Percentiles rank a stretch among this genome's conserved stretches.
phyloP scores from a whole-genome alignment of 176 grass and related monocot genomes.

The Musa itinerans region DNA sequence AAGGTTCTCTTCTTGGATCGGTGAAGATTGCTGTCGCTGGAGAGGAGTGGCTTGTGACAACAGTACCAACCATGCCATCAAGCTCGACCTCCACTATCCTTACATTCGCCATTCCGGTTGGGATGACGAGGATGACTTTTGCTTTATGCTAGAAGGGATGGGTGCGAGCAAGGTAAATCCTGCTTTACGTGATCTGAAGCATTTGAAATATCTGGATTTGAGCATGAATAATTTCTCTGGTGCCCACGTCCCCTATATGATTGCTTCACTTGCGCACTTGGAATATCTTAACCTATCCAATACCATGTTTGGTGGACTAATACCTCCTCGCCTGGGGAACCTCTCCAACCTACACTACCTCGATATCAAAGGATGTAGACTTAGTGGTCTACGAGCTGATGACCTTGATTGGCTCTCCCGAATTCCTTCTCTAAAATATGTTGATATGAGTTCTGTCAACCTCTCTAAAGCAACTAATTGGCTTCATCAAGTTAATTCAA shows the following conservation, averaged over 20 bases:
- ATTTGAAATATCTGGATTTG: constrained; percentile 14
- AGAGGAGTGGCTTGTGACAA: constrained; percentile 26
- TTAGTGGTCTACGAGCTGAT: neutral
- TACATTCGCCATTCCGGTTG: too few relatives aligned
- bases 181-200: constrained; percentile 12
- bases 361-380: neutral
- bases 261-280: constrained; percentile 7
- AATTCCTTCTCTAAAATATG: neutral
- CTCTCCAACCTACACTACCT: constrained; percentile 18
- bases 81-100: neutral
- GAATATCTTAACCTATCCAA: constrained; percentile 28
- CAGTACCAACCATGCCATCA: constrained; percentile 20
- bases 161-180: neutral
- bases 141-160: too few relatives aligned
- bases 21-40: constrained; percentile 37
- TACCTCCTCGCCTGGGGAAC: constrained; percentile 30
- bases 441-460: neutral
- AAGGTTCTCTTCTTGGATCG: constrained; percentile 29
- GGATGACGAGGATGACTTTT: neutral
- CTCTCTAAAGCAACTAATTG: neutral
- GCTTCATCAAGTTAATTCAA: neutral
- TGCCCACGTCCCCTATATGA: constrained; percentile 1
- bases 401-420: neutral
- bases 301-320: constrained; percentile 1
- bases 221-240: constrained; percentile 23